phyloP scores from a whole-genome alignment of 2,329 filamentous ascomycete genomes.

The Hirsutella minnesotensis region DNA sequence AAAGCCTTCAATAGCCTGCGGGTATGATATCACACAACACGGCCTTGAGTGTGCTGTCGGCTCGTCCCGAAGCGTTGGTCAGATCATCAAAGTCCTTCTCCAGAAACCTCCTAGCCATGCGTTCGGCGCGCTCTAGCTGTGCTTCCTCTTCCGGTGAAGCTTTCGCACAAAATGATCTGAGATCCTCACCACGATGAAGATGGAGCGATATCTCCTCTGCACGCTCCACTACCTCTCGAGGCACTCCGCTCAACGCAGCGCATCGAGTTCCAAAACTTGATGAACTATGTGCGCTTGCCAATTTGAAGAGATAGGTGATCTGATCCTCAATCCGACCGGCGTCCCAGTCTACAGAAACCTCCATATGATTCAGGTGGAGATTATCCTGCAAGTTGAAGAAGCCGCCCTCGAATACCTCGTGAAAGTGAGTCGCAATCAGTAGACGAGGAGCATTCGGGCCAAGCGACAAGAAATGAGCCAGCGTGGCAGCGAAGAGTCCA shows the following conservation, averaged over 20 bases:
- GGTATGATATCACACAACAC: slow-evolving; percentile 7
- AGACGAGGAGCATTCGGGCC: slow-evolving; percentile 39
- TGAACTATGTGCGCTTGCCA: slow-evolving; percentile 54
- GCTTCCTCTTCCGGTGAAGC: slow-evolving; percentile 51
- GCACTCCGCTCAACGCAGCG: slow-evolving; percentile 77
- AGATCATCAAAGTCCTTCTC: slow-evolving; percentile 8
- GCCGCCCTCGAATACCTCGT: slow-evolving; percentile 60
- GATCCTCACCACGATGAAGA: slow-evolving; percentile 60
- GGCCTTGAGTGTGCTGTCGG: slow-evolving; percentile 2
- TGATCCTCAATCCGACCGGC: slow-evolving; percentile 44
- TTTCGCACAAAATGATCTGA: slow-evolving; percentile 59
- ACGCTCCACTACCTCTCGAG: slow-evolving; percentile 56
- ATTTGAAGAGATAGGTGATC: slow-evolving; percentile 63
- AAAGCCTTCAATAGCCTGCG: not conserved
- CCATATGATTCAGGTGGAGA: slow-evolving; percentile 58
- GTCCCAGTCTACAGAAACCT: slow-evolving; percentile 47
- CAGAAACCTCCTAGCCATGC: slow-evolving; percentile 46
- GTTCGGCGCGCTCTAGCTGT: slow-evolving; percentile 58
- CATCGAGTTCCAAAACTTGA: slow-evolving; percentile 82
- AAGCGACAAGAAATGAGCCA: slow-evolving; percentile 42
- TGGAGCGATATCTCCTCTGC: slow-evolving; percentile 63
- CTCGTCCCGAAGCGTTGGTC: not conserved
- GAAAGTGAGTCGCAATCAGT: slow-evolving; percentile 50
- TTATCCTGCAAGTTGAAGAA: slow-evolving; percentile 38
- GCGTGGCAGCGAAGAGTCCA: slow-evolving; percentile 43